phyloP scores from a whole-genome alignment of 2,329 filamentous ascomycete species.

The Beauveria scarabaeidicola region DNA sequence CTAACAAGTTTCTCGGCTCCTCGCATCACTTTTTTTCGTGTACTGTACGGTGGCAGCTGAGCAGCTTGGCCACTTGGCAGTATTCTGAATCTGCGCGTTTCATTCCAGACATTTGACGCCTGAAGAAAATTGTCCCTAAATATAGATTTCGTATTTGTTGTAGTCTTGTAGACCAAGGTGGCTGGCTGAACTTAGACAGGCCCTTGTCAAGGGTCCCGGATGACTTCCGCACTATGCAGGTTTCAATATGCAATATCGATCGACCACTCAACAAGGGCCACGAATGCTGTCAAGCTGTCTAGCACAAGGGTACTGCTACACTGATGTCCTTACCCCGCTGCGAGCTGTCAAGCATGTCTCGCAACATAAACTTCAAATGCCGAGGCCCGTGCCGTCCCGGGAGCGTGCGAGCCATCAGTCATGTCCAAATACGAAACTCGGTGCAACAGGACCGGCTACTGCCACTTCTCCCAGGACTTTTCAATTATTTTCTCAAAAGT shows the following conservation, averaged over 20 bases:
- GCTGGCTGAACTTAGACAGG: neutral
- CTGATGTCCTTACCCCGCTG: neutral
- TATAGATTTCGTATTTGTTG: neutral
- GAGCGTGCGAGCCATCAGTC: neutral
- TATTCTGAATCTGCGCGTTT: too few species aligned
- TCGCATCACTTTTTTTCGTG: too few species aligned
- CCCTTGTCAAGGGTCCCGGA: neutral
- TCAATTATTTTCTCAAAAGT: too few species aligned
- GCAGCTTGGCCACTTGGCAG: too few species aligned
- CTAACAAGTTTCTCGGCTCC: too few species aligned
- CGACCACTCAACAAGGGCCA: neutral
- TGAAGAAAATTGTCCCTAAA: neutral
- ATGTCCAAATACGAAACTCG: neutral
- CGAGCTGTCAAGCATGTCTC: neutral
- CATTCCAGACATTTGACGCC: neutral
- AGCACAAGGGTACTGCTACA: neutral
- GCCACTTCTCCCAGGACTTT: neutral
- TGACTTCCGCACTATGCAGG: neutral
- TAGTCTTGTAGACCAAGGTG: neutral
- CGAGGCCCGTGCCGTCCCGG: neutral
- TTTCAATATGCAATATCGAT: neutral
- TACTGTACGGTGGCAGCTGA: too few species aligned
- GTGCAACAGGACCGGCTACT: neutral
- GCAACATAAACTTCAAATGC: neutral
- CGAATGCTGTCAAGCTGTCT: neutral